A percentile compares a stretch with the other conserved stretches of the same genome.
Conservation (phyloP, 805 yeast species). For the Candida nanaspora region DNA sequence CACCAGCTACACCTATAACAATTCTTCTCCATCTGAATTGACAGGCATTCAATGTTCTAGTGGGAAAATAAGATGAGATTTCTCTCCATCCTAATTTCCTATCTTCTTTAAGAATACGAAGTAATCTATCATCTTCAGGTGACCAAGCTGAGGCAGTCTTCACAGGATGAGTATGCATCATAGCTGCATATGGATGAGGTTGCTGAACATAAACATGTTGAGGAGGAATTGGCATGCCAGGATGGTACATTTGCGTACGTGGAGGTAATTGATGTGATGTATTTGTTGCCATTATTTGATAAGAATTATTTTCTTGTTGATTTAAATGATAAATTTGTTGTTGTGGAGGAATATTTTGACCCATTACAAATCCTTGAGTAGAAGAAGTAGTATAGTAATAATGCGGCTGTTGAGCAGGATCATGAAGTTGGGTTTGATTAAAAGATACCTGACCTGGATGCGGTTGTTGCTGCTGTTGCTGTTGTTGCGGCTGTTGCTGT, state of each 20-base stretch:
- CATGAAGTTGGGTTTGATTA: background rate
- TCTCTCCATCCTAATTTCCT: constrained; percentile 88
- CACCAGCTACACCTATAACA: constrained; percentile 28
- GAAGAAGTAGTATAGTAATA: background rate
- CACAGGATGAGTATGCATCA: constrained; percentile 4
- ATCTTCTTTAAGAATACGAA: constrained; percentile 73
- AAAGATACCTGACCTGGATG: background rate
- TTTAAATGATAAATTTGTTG: background rate
- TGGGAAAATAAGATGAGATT: constrained; percentile 68
- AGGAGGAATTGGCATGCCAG: background rate
- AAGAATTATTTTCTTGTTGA: background rate
- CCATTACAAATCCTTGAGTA: background rate
- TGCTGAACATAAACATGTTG: background rate
- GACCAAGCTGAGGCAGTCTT: constrained; percentile 56
- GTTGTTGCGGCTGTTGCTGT: constrained; percentile 1
- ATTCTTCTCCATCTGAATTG: constrained; percentile 83
- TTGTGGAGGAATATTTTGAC: background rate
- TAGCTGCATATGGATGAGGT: background rate
- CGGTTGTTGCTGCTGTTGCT: background rate
- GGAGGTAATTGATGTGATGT: background rate
- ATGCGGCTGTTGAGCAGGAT: background rate
- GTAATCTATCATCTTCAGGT: constrained; percentile 62
- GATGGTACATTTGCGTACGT: background rate
- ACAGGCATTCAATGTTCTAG: constrained; percentile 83
- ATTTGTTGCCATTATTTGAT: background rate